phyloP scores from a whole-genome alignment of 2,329 filamentous ascomycete species.

The Hypoxylon sp. region DNA sequence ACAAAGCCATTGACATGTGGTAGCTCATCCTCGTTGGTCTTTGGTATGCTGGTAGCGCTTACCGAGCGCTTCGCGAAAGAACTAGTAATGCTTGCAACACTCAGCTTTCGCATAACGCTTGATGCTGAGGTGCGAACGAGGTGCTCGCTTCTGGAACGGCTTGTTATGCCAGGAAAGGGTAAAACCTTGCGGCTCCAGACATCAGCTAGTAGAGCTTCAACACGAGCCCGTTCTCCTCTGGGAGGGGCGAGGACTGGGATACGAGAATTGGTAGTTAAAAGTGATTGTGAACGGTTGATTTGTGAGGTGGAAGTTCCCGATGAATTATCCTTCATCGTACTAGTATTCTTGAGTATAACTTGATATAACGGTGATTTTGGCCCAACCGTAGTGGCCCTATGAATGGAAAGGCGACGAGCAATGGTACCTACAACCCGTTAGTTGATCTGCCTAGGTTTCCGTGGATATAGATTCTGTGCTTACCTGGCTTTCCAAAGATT shows the following conservation, averaged over 20 bases:
- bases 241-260: conserved; percentile 81
- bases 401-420: conserved; percentile 81
- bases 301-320: conserved; percentile 61
- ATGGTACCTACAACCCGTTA: conserved; percentile 64
- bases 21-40: conserved; percentile 52
- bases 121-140: conserved; percentile 84
- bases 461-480: conserved; percentile 13
- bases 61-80: conserved; percentile 81
- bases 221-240: conserved; percentile 79
- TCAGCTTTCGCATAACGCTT: conserved; percentile 89
- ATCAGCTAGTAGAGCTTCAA: conserved; percentile 81
- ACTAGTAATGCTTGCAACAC: conserved; percentile 82
- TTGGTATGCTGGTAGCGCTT: conserved; percentile 63
- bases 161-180: conserved; percentile 86
- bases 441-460: conserved; percentile 8
- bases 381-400: conserved; percentile 81
- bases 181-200: conserved; percentile 87
- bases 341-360: conserved; percentile 90
- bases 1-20: conserved; percentile 45
- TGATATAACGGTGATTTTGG: conserved; percentile 78
- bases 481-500: conserved; percentile 80
- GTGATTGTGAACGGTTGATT: conserved; percentile 84
- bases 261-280: conserved; percentile 76
- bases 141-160: conserved; percentile 75
- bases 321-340: conserved; percentile 71